phyloP scores from a whole-genome alignment of 208 protist species.

The Leishmania tropica region DNA sequence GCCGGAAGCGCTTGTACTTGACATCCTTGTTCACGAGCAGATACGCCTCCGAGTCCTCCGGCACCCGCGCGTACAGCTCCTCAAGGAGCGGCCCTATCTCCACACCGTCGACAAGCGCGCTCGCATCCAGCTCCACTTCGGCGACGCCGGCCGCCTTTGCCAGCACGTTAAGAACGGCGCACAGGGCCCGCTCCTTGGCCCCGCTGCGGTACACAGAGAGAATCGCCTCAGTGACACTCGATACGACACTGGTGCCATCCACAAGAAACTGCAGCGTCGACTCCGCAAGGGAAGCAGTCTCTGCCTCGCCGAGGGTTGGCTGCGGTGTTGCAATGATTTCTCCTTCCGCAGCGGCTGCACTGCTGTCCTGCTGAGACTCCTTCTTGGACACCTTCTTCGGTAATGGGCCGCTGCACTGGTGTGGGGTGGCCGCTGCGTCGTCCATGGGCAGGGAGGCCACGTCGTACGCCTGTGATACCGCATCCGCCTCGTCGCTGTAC shows the following conservation, averaged over 20 bases:
- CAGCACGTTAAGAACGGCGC: constrained; percentile 74
- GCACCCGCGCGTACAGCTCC: constrained; percentile 82
- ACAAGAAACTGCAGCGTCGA: constrained; percentile 51
- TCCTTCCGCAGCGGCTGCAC: background rate
- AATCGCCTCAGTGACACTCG: constrained; percentile 37
- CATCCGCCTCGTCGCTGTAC: background rate
- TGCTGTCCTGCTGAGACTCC: constrained; percentile 11
- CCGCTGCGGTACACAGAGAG: constrained; percentile 60
- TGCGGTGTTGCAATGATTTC: background rate
- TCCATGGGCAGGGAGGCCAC: constrained; percentile 33
- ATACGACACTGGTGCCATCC: constrained; percentile 38
- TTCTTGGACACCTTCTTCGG: constrained; percentile 26
- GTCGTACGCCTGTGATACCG: constrained; percentile 23
- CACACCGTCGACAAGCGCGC: constrained; percentile 57
- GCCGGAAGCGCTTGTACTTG: constrained; percentile 65
- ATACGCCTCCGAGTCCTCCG: constrained; percentile 70
- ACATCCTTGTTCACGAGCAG: constrained; percentile 78
- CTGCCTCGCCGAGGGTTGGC: constrained; percentile 27
- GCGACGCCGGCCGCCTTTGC: constrained; percentile 74
- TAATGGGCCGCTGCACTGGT: background rate
- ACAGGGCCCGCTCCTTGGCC: constrained; percentile 46
- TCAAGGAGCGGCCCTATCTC: constrained; percentile 79
- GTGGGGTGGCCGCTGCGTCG: constrained; percentile 13
- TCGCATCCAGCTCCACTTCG: constrained; percentile 68
- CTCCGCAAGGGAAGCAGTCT: constrained; percentile 45